Conservation (phyloP, 1,139 yeast genomes). For the Candida pseudoviswanathii region DNA sequence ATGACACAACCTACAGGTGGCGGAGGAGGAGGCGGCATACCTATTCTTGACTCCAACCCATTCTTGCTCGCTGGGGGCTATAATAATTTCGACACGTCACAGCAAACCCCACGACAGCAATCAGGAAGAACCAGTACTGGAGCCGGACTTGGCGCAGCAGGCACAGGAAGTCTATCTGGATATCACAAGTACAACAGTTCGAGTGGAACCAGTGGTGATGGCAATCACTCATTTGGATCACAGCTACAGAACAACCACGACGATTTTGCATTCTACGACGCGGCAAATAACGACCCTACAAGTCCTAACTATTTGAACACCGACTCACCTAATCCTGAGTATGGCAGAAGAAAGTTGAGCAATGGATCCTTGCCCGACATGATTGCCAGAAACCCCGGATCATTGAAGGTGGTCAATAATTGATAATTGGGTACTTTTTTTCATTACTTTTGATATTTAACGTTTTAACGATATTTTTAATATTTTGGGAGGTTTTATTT, state of each 20-base stretch:
- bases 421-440: slow-evolving; percentile 14
- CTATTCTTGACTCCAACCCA: slow-evolving; percentile 23
- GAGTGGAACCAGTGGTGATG: slow-evolving; percentile 17
- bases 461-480: not conserved
- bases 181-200: slow-evolving; percentile 15
- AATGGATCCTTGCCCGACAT: slow-evolving; percentile 73
- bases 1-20: slow-evolving; percentile 11
- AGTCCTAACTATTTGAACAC: slow-evolving; percentile 6
- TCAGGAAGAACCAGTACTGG: not conserved
- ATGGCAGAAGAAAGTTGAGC: slow-evolving; percentile 58
- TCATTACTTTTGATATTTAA: not conserved
- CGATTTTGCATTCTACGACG: slow-evolving; percentile 12
- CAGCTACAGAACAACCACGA: slow-evolving; percentile 8
- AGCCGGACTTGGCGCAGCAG: slow-evolving; percentile 2
- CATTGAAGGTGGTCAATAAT: slow-evolving; percentile 49
- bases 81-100: slow-evolving; percentile 17
- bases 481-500: not conserved
- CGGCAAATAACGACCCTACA: slow-evolving; percentile 5
- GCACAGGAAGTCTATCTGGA: slow-evolving; percentile 7
- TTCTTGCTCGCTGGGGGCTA: slow-evolving; percentile 21
- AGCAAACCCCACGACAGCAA: slow-evolving; percentile 11
- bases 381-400: slow-evolving; percentile 48
- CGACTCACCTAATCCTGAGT: slow-evolving; percentile 26
- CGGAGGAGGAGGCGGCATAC: slow-evolving; percentile 5
- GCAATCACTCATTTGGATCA: slow-evolving; percentile 16